phyloP scores from a whole-genome alignment of 257 asterid genomes.

The Capsicum pubescens region DNA sequence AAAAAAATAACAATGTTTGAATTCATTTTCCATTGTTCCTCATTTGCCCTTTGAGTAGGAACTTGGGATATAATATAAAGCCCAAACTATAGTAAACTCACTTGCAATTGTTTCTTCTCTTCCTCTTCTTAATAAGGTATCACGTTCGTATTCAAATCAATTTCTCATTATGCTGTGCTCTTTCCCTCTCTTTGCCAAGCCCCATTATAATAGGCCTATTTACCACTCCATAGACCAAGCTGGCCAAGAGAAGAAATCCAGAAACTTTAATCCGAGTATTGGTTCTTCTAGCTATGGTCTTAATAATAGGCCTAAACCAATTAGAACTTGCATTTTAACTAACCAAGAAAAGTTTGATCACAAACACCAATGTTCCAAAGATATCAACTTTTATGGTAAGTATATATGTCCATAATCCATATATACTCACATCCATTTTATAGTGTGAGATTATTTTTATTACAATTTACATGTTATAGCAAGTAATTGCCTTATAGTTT shows the following conservation, averaged over 20 bases:
- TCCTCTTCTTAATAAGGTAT: neutral
- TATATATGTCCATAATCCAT: neutral
- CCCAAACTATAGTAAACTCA: neutral
- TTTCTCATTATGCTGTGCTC: constrained; percentile 13
- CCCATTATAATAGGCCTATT: constrained; percentile 47
- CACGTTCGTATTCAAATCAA: neutral
- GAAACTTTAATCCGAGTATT: neutral
- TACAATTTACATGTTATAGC: neutral
- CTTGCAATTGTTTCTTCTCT: neutral
- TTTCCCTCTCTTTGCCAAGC: neutral
- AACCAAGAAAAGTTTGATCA: constrained; percentile 11
- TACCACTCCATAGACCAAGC: constrained; percentile 67
- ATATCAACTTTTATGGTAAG: constrained; percentile 11
- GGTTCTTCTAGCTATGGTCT: neutral
- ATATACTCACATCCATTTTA: neutral
- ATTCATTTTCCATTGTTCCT: neutral
- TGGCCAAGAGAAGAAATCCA: neutral
- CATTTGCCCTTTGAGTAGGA: constrained; percentile 9
- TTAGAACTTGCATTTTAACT: constrained; percentile 8
- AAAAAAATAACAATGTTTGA: neutral
- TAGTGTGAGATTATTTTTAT: neutral
- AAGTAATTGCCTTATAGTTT: neutral
- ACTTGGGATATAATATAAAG: constrained; percentile 3
- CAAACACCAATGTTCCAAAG: constrained; percentile 13
- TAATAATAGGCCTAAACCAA: neutral